Evolutionary conservation across 768 basidiomycete genomes (phyloP).

Genomic region (Hypholoma sublateritium): DNA sequence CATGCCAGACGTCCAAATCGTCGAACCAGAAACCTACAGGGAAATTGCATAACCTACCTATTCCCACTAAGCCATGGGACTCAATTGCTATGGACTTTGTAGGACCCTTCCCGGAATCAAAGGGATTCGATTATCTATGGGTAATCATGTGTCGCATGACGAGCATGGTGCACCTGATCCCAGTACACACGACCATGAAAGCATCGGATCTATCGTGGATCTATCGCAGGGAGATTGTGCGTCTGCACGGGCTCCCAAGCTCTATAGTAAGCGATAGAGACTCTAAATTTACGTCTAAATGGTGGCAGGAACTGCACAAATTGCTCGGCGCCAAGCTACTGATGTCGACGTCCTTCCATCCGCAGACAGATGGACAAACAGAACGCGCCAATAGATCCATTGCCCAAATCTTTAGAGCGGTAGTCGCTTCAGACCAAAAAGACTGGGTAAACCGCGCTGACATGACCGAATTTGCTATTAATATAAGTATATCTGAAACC

Average conservation of each 20-base stretch:
- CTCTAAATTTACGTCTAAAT: too few relatives aligned
- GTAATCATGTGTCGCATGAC: conserved; percentile 29
- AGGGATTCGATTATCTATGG: conserved; percentile 27
- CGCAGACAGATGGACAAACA: too few relatives aligned
- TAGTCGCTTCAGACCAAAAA: too few relatives aligned
- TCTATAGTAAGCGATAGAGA: too few relatives aligned
- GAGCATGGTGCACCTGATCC: conserved; percentile 32
- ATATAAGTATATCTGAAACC: too few relatives aligned
- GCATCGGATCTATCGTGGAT: conserved; percentile 30
- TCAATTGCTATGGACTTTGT: conserved; percentile 33
- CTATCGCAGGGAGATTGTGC: conserved; percentile 24
- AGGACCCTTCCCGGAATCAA: conserved; percentile 29
- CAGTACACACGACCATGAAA: conserved; percentile 19
- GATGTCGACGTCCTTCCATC: too few relatives aligned
- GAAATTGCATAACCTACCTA: conserved; percentile 25
- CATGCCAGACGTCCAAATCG: conserved; percentile 24
- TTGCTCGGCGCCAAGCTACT: too few relatives aligned
- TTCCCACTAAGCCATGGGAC: conserved; percentile 29
- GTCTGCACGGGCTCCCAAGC: conserved; percentile 17
- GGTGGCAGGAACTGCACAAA: too few relatives aligned
- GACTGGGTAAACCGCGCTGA: too few relatives aligned
- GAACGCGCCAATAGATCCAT: too few relatives aligned
- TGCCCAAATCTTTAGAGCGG: too few relatives aligned
- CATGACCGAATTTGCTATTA: too few relatives aligned
- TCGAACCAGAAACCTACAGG: conserved; percentile 20